These are phyloP conservation scores for Neurospora terricola DNA, from an alignment of 495 filamentous ascomycete species.

Conservation along the genomic window DNA sequence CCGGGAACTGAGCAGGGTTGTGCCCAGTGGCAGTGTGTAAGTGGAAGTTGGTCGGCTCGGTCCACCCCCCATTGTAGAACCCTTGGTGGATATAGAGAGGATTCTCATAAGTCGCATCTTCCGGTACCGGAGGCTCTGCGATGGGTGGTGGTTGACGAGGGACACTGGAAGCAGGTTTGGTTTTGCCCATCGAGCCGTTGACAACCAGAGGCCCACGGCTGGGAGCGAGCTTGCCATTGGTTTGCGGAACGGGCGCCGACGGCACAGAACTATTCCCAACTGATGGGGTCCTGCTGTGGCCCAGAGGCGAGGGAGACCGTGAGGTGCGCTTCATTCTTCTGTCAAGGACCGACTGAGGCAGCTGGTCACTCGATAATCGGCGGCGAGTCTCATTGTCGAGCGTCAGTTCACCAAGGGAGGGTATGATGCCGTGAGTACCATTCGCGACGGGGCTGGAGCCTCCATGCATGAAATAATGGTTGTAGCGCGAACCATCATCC, in stretches of 20 bases:
- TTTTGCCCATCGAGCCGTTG: conserved; percentile 31
- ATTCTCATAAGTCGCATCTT: conserved; percentile 27
- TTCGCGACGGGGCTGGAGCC: conserved; percentile 24
- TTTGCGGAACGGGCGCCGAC: conserved; percentile 23
- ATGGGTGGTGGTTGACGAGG: conserved; percentile 12
- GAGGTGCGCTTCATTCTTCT: conserved; percentile 39
- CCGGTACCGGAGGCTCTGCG: conserved; percentile 14
- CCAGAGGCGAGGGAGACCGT: conserved; percentile 44
- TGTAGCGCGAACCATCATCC: conserved; percentile 27
- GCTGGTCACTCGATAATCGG: conserved; percentile 38
- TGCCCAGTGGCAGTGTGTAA: conserved; percentile 9
- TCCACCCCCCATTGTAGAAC: conserved; percentile 6
- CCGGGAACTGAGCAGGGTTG: conserved; percentile 21
- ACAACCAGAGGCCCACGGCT: conserved; percentile 33
- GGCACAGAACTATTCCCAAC: conserved; percentile 31
- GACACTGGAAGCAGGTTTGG: conserved; percentile 6
- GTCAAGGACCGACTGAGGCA: conserved; percentile 41
- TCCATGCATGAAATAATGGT: conserved; percentile 32
- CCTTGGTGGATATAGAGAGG: conserved; percentile 32
- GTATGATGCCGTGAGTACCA: conserved; percentile 26
- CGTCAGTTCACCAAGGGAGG: conserved; percentile 33
- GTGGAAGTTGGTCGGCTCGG: conserved; percentile 14
- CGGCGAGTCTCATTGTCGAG: conserved; percentile 27
- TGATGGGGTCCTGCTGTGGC: conserved; percentile 36
- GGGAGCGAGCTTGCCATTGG: conserved; percentile 18